Percentiles rank a stretch among this genome's conserved stretches.
Conservation (phyloP, 2,329 filamentous ascomycete species). For the Epichloe coenophiala region DNA sequence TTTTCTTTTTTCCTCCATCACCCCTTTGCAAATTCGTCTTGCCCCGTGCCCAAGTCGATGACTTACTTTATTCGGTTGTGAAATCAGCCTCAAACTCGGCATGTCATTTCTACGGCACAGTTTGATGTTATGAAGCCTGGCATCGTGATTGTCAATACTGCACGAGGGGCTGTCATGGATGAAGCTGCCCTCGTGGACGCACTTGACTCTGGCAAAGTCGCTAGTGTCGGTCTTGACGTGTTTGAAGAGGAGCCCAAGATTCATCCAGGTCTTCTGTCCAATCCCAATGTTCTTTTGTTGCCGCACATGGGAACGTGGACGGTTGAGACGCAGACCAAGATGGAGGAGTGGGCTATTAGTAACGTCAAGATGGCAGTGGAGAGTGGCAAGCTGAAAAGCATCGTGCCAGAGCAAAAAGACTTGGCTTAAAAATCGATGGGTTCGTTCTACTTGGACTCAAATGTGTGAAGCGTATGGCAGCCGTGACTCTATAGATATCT, state of each 20-base stretch:
- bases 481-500: not conserved
- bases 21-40: not conserved
- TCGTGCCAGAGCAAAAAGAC: conserved; percentile 56
- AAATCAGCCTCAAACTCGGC: conserved; percentile 46
- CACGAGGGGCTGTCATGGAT: conserved; percentile 70
- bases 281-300: conserved; percentile 59
- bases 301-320: conserved; percentile 85
- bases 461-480: too few species aligned
- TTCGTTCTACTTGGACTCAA: not conserved
- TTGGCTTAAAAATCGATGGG: conserved; percentile 9
- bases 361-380: conserved; percentile 54
- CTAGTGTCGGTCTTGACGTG: conserved; percentile 63
- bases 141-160: conserved; percentile 69
- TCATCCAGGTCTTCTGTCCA: conserved; percentile 57
- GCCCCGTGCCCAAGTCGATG: too few species aligned
- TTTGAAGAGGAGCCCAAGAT: conserved; percentile 70
- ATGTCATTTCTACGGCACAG: conserved; percentile 59
- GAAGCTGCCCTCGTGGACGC: conserved; percentile 67
- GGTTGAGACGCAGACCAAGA: conserved; percentile 46
- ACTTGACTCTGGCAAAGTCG: conserved; percentile 55
- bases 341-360: conserved; percentile 64
- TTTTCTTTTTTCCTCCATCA: not conserved
- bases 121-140: conserved; percentile 68
- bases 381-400: conserved; percentile 46
- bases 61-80: too few species aligned